Evolutionary conservation across 495 filamentous ascomycete species (phyloP), one percentile per base, ranked within the genome.

Genomic region (Pseudomonodictys pantanalensis): DNA sequence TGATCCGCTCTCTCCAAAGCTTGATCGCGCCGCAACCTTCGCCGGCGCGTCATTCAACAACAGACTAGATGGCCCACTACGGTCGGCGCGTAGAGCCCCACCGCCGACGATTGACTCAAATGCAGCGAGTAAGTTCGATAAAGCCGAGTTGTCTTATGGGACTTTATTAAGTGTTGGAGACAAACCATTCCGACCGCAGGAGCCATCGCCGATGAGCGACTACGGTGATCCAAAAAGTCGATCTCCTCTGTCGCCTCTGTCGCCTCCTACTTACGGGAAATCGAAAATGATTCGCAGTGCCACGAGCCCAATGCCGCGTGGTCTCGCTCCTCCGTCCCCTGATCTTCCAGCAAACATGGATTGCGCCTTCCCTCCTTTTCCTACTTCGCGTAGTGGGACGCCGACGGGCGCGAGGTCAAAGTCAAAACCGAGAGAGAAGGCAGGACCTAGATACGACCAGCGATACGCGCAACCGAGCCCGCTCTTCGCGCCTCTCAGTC

Each of bases 291-390:
- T 73, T 29, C 75, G 77, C 39, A 82, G 75, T 61, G 75, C 73
- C 39, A 80, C 77, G 4, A 72, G 77, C 17, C 78, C 79, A 9
- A 56, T 78, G 45, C 74, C 75, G 23, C 50, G 62, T 29, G 18
- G 60, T 5, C 62, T 66, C 26, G 65, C 69, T 44, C 79, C 75
- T 20, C 71, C 76, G 17, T 67, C 73, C 53, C 66, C 70, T 28
- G 64, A 73, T 56, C 59, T 67, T 32, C 69, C 72, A 6, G 29
- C 75, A 25, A 81, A 83, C 57, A 68, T 83, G 48, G 86, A 88
- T 53, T 78, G 72, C 45, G 77, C 82, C 0, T 87, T 88, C 59
- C 83, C 86, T 8, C 77, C 69, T 55, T 87, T 86, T 70, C 84
- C 77, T 47, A 78, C 75, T 69, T 73, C 76, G 28, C 72, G 77